Percentiles rank a stretch among this genome's conserved stretches.
Evolutionary conservation across 2,329 filamentous ascomycete species (phyloP).

Genomic region (Colletotrichum truncatum): DNA sequence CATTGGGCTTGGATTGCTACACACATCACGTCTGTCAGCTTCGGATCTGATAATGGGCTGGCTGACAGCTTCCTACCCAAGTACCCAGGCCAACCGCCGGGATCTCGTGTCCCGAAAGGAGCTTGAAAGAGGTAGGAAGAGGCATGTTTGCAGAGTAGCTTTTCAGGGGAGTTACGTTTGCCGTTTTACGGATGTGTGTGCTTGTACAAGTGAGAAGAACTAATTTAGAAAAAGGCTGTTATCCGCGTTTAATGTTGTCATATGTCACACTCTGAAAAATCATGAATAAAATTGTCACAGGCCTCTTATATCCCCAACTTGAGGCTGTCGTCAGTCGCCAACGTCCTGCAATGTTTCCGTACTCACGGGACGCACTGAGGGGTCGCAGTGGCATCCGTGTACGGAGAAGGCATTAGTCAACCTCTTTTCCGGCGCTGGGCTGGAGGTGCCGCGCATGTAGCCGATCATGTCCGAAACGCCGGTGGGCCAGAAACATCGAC

Average conservation of each 20-base stretch:
- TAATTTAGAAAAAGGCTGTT: not conserved
- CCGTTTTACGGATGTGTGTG: not conserved
- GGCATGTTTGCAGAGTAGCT: slow-evolving; percentile 32
- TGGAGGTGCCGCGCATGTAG: not conserved
- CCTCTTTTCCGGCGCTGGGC: slow-evolving; percentile 18
- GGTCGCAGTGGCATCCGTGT: not conserved
- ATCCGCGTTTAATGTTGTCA: slow-evolving; percentile 6
- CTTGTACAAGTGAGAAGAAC: not conserved
- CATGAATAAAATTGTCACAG: not conserved
- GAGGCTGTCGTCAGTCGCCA: slow-evolving; percentile 19
- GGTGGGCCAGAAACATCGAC: not conserved
- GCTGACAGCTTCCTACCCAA: slow-evolving; percentile 36
- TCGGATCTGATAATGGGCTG: too few relatives aligned
- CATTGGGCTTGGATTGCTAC: slow-evolving; percentile 59
- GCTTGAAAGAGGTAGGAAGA: slow-evolving; percentile 37
- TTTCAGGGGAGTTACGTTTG: not conserved
- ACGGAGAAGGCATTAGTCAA: slow-evolving; percentile 21
- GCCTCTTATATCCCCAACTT: slow-evolving; percentile 18
- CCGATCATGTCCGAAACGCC: not conserved
- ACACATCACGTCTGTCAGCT: not conserved
- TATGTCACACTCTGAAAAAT: not conserved
- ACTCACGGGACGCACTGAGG: not conserved
- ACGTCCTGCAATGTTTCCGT: slow-evolving; percentile 19
- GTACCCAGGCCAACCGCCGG: slow-evolving; percentile 44
- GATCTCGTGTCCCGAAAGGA: slow-evolving; percentile 42